Conservation (phyloP, 163 green algal genomes). For the Chlorella variabilis region DNA sequence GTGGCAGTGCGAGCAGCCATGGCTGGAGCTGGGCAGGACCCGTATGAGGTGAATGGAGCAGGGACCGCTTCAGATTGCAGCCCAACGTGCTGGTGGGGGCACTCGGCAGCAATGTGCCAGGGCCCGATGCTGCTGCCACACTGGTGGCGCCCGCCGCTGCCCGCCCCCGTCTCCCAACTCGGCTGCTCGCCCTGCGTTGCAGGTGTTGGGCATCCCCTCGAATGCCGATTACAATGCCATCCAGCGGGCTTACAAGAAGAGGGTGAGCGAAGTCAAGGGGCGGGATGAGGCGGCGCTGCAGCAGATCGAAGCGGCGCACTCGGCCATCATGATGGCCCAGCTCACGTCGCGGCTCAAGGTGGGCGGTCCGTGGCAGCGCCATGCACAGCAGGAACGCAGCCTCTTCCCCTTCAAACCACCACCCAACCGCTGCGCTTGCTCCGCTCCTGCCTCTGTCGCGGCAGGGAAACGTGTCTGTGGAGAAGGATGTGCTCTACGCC, state of each 20-base stretch:
- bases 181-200: neutral
- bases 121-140: neutral
- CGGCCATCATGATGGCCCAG: conserved; percentile 67
- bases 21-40: conserved; percentile 36
- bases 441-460: neutral
- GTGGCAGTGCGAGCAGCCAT: conserved; percentile 18
- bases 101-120: neutral
- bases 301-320: conserved; percentile 68
- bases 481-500: conserved; percentile 66
- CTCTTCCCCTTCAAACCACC: neutral
- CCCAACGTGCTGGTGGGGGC: neutral
- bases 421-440: neutral
- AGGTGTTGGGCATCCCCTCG: conserved; percentile 60
- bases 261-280: conserved; percentile 44
- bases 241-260: conserved; percentile 62
- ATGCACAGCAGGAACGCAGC: no score
- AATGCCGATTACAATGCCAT: conserved; percentile 57
- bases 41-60: conserved; percentile 49
- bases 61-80: neutral
- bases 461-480: conserved; percentile 52
- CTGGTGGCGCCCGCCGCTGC: neutral
- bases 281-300: conserved; percentile 46
- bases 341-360: conserved; percentile 58
- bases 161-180: neutral
- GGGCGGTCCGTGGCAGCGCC: neutral